phyloP scores from a whole-genome alignment of 148 eudicot species.

The Rhododendron molle region DNA sequence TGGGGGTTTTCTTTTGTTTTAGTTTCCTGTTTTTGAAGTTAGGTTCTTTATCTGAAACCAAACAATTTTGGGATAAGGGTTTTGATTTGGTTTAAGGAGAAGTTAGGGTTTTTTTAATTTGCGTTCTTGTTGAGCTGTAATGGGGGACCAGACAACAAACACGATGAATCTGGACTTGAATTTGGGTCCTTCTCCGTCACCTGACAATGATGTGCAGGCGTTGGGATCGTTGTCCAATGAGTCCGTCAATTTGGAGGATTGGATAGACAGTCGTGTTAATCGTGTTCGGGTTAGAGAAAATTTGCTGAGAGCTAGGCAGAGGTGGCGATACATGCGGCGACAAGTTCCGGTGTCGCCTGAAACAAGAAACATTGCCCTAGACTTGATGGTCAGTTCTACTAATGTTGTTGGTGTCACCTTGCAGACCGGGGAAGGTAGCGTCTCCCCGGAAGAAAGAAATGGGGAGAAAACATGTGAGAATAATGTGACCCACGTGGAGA shows the following conservation, averaged over 20 bases:
- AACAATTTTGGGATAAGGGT: not conserved
- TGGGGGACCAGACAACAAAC: not conserved
- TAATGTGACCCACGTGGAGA: slow-evolving; percentile 30
- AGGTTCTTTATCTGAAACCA: not conserved
- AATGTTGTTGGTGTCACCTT: slow-evolving; percentile 8
- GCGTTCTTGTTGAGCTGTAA: not conserved
- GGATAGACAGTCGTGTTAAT: slow-evolving; percentile 41
- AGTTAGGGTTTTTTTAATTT: not conserved
- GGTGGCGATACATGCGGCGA: slow-evolving; percentile 34
- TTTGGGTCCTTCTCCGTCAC: slow-evolving; percentile 25
- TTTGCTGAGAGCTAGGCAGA: slow-evolving; percentile 43
- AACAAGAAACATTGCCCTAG: slow-evolving; percentile 9
- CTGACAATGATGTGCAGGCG: slow-evolving; percentile 9
- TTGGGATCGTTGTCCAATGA: slow-evolving; percentile 16
- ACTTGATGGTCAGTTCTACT: not conserved
- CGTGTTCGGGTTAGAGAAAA: slow-evolving; percentile 17
- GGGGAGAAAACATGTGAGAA: slow-evolving; percentile 25
- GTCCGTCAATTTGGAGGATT: slow-evolving; percentile 25
- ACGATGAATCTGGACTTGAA: slow-evolving; percentile 44
- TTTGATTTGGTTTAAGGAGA: not conserved
- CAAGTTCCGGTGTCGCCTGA: slow-evolving; percentile 10
- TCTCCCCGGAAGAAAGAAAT: not conserved
- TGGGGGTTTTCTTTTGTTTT: not conserved
- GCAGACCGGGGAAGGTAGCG: slow-evolving; percentile 4
- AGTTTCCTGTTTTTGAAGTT: not conserved